Conservation (phyloP, 768 basidiomycete genomes). For the Jaapia argillacea region DNA sequence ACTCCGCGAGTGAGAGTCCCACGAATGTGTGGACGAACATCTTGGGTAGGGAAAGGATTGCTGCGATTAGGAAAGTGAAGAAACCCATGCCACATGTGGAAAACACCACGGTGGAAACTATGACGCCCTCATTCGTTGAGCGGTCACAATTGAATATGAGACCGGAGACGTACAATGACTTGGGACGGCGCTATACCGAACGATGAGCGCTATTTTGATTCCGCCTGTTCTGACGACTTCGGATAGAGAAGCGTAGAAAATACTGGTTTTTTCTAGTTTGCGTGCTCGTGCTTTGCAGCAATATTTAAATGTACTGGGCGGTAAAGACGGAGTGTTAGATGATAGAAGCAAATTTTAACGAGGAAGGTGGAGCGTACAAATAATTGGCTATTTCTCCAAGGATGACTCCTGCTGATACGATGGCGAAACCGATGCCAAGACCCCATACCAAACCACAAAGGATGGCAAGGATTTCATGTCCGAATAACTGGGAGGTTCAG, state of each 20-base stretch:
- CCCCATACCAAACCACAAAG: slow-evolving; percentile 34
- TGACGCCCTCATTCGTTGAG: not conserved
- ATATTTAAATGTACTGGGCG: not conserved
- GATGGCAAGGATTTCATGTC: slow-evolving; percentile 32
- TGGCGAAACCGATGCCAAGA: slow-evolving; percentile 30
- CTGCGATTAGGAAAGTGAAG: not conserved
- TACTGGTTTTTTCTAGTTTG: not conserved
- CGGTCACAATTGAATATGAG: not conserved
- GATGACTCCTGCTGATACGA: slow-evolving; percentile 22
- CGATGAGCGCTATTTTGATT: not conserved
- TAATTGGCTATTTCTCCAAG: slow-evolving; percentile 26
- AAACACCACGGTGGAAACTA: not conserved
- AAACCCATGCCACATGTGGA: not conserved
- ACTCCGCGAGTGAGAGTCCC: not conserved
- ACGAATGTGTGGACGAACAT: not conserved
- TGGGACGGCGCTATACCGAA: not conserved
- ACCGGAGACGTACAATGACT: not conserved
- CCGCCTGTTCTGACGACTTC: not conserved
- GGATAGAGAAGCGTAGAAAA: not conserved
- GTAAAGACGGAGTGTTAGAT: too few relatives aligned
- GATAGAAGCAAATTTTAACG: too few relatives aligned
- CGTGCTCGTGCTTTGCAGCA: not conserved
- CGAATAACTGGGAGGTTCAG: slow-evolving; percentile 18
- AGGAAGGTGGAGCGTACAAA: too few relatives aligned
- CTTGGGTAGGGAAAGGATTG: not conserved